Conservation (phyloP, 352 stramenopile genomes). For the Phytophthora kernoviae region DNA sequence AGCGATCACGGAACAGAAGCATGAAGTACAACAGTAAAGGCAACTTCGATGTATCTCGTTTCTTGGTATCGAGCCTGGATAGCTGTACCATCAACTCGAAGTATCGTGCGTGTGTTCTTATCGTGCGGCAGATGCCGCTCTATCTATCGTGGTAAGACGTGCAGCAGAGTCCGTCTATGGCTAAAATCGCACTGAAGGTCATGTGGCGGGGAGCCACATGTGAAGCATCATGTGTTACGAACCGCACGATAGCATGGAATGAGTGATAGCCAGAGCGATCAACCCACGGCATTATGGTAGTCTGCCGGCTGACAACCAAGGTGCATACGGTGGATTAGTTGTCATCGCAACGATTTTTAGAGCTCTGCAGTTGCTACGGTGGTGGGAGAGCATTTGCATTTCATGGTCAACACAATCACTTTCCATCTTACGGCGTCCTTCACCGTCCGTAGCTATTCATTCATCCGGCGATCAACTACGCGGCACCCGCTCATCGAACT, state of each 20-base stretch:
- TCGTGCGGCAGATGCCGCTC: too few species aligned
- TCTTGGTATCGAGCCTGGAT: too few species aligned
- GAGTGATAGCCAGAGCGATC: background rate
- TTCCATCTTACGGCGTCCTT: conserved; percentile 18
- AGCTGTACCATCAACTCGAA: too few species aligned
- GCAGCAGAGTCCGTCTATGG: too few species aligned
- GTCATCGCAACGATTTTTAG: conserved; percentile 7
- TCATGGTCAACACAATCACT: conserved; percentile 15
- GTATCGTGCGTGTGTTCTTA: too few species aligned
- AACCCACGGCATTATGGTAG: background rate
- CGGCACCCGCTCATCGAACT: conserved; percentile 4
- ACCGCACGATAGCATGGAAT: background rate
- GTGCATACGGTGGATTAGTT: conserved; percentile 12
- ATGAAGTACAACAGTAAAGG: too few species aligned
- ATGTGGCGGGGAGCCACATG: too few species aligned
- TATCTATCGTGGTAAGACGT: too few species aligned
- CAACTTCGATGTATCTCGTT: too few species aligned
- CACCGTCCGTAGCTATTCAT: conserved; percentile 12
- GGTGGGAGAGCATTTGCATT: conserved; percentile 1
- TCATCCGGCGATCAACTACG: background rate
- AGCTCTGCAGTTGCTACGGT: conserved; percentile 1
- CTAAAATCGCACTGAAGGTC: too few species aligned
- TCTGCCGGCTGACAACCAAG: background rate
- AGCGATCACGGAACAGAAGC: too few species aligned
- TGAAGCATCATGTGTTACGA: background rate